These are phyloP conservation scores for Globisporangium parvum DNA, from an alignment of 352 stramenopile species.

Conservation along the genomic window DNA sequence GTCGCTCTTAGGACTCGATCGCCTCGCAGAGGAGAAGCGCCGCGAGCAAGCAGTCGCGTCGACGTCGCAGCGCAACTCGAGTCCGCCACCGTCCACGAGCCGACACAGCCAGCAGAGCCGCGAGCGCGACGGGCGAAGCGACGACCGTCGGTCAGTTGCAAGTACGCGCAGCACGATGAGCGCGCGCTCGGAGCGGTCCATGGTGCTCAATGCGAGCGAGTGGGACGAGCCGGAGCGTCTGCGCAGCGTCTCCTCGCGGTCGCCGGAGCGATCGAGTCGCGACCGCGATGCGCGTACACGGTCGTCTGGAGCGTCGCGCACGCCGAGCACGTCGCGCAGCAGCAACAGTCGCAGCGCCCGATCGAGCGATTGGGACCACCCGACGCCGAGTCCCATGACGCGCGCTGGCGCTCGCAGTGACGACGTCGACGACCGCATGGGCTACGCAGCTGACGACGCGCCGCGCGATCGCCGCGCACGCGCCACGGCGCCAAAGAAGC, in stretches of 20 bases:
- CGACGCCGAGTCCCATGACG: conserved; percentile 35
- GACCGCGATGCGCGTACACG: neutral
- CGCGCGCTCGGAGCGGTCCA: conserved; percentile 24
- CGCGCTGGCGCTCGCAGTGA: conserved; percentile 7
- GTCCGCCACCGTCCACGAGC: neutral
- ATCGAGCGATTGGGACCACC: conserved; percentile 41
- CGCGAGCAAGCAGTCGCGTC: neutral
- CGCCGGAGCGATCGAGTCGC: neutral
- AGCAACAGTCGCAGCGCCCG: conserved; percentile 2
- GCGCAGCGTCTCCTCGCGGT: conserved; percentile 33
- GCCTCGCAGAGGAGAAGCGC: conserved; percentile 56
- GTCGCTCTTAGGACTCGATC: conserved; percentile 58
- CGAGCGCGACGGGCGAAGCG: neutral
- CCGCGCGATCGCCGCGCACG: conserved; percentile 5
- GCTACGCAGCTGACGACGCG: conserved; percentile 9
- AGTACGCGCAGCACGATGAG: conserved; percentile 15
- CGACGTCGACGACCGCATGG: conserved; percentile 6
- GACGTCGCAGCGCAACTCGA: neutral
- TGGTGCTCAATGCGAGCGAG: conserved; percentile 49
- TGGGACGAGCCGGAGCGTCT: conserved; percentile 75
- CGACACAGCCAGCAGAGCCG: neutral
- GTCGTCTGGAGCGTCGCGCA: conserved; percentile 5
- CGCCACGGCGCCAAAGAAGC: conserved; percentile 47
- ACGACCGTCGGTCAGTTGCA: conserved; percentile 8
- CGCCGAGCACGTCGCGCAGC: conserved; percentile 20